These are phyloP conservation scores for Xanthoparmelia taractica DNA, from an alignment of 495 filamentous ascomycete species.

Conservation along the genomic window DNA sequence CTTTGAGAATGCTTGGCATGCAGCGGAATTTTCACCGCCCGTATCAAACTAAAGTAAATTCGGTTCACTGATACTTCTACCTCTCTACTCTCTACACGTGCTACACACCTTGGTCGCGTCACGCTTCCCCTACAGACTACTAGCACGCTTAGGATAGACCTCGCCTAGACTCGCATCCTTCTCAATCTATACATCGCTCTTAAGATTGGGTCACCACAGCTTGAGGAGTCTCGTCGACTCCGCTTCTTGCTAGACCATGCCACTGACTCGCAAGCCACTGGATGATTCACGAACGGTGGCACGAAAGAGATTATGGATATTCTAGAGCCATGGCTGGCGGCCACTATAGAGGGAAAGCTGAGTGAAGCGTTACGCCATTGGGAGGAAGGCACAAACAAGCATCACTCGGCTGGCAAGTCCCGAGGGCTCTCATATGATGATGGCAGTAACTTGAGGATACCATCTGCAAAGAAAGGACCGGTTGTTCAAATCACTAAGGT, in stretches of 20 bases:
- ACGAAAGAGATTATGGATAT: not conserved
- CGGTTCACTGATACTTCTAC: not conserved
- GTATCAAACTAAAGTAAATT: not conserved
- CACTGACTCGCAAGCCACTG: slow-evolving; percentile 8
- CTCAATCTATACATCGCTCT: not conserved
- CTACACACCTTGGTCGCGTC: not conserved
- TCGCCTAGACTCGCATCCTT: not conserved
- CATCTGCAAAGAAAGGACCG: slow-evolving; percentile 1
- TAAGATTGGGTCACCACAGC: not conserved
- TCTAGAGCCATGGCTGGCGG: not conserved
- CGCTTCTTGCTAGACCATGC: slow-evolving; percentile 10
- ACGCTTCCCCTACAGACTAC: not conserved
- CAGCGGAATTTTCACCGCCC: slow-evolving; percentile 3
- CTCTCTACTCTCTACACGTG: not conserved
- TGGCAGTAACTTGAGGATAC: slow-evolving; percentile 37
- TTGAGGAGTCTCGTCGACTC: slow-evolving; percentile 16
- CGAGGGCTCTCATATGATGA: slow-evolving; percentile 29
- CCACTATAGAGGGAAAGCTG: not conserved
- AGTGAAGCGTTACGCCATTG: not conserved
- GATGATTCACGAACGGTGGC: not conserved
- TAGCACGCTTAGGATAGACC: not conserved
- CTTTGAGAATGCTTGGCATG: slow-evolving; percentile 13
- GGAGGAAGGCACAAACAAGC: not conserved
- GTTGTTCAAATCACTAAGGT: slow-evolving; percentile 28
- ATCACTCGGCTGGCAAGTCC: slow-evolving; percentile 8